These are phyloP conservation scores for Carex cristatella DNA, from an alignment of 176 grass and related monocot species.

Conservation along the genomic window DNA sequence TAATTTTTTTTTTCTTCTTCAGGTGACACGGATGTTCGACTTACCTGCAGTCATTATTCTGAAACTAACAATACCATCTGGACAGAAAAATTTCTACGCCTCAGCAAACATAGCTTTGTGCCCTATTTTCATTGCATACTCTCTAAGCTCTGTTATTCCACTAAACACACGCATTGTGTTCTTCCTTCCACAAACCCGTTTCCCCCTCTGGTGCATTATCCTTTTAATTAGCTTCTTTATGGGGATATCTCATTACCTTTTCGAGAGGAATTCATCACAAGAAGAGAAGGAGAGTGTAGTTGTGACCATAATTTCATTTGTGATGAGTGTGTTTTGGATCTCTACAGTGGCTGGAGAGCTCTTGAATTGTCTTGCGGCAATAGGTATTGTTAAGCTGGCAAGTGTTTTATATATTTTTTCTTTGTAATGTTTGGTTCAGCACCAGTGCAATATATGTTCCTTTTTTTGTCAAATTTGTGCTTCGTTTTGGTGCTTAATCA, in stretches of 20 bases:
- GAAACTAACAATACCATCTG: conserved; percentile 85
- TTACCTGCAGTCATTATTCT: conserved; percentile 54
- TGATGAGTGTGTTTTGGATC: conserved; percentile 95
- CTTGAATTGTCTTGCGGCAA: conserved; percentile 71
- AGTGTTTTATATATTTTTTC: too few relatives aligned
- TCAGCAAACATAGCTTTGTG: conserved; percentile 71
- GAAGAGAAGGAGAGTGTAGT: conserved; percentile 26
- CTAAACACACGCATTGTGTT: conserved; percentile 73
- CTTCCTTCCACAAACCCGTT: conserved; percentile 52
- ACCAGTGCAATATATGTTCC: not conserved
- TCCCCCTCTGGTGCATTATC: conserved; percentile 68
- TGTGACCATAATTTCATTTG: conserved; percentile 57
- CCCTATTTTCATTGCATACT: conserved; percentile 70
- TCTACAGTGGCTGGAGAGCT: conserved; percentile 92
- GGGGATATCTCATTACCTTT: conserved; percentile 55
- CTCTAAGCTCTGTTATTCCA: conserved; percentile 67
- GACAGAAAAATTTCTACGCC: conserved; percentile 51
- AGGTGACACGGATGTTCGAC: conserved; percentile 68
- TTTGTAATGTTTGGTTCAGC: not conserved
- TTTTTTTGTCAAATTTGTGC: too few relatives aligned
- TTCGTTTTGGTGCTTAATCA: not conserved
- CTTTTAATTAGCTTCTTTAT: conserved; percentile 56
- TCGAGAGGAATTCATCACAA: conserved; percentile 55
- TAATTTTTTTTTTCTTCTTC: conserved; percentile 26
- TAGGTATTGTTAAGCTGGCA: conserved; percentile 28